Conservation (phyloP, 2,329 filamentous ascomycete species). For the Alternaria sp. region DNA sequence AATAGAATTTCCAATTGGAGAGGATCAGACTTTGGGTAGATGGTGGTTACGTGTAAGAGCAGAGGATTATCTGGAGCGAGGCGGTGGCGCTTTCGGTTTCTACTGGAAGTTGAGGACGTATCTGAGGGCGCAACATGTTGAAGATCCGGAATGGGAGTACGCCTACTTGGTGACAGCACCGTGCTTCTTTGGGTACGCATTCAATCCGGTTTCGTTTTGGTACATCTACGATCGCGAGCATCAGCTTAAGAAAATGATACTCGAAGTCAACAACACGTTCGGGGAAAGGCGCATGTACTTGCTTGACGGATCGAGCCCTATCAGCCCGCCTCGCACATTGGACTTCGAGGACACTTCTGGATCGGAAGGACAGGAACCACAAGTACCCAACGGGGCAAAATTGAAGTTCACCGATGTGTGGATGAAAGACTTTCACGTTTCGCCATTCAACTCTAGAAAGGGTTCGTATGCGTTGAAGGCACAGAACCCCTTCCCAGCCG, state of each 20-base stretch:
- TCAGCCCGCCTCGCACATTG: conserved; percentile 40
- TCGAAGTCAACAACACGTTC: conserved; percentile 82
- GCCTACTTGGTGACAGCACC: conserved; percentile 77
- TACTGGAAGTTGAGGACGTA: conserved; percentile 69
- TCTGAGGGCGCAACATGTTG: conserved; percentile 66
- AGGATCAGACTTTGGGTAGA: conserved; percentile 41
- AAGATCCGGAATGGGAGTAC: conserved; percentile 68
- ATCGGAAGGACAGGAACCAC: conserved; percentile 13
- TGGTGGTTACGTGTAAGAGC: conserved; percentile 69
- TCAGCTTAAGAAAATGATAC: conserved; percentile 68
- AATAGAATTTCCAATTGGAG: conserved; percentile 26
- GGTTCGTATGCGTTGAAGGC: conserved; percentile 59
- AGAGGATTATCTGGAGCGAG: conserved; percentile 68
- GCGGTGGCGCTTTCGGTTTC: conserved; percentile 62
- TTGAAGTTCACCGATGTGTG: conserved; percentile 62
- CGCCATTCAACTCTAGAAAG: conserved; percentile 71
- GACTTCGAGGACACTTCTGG: conserved; percentile 18
- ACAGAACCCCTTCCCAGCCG: conserved; percentile 54
- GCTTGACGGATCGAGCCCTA: conserved; percentile 53
- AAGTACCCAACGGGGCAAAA: conserved; percentile 16
- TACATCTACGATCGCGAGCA: conserved; percentile 72
- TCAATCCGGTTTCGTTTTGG: conserved; percentile 82
- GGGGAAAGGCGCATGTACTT: conserved; percentile 74
- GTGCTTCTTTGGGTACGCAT: conserved; percentile 72
- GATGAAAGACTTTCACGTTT: conserved; percentile 79